Base-by-base conservation (phyloP, 2,329 filamentous ascomycete genomes). In the Aspergillus sergii region DNA sequence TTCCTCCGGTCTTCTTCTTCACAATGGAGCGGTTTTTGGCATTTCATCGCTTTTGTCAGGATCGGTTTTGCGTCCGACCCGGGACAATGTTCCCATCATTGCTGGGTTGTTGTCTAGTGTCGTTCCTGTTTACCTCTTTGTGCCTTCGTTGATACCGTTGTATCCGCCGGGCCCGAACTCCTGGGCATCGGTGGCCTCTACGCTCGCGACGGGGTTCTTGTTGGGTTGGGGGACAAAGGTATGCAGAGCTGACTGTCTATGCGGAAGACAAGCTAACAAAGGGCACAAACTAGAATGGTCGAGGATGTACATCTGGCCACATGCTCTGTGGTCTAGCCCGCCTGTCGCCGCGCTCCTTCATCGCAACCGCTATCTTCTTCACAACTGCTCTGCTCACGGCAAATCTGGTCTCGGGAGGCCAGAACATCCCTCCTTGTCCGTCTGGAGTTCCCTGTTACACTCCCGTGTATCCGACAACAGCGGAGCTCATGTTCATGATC, bases 151-250 rank as follows among this genome's bases (percentile, higher is more conserved):
- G 57, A 70, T 83, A 19, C 83, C 82, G 0, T 66, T 60, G 3
- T 84, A 83, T 69, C 78, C 81, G 46, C 60, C 72, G 12, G 65
- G 74, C 3, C 75, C 77, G 11, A 66, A 72, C 8, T 76, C 77
- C 4, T 73, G 73, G 68, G 69, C 70, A 23, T 73, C 76, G 30
- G 72, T 74, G n/a, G 65, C 79, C 8, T 72, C 76, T 45, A 82
- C 80, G 0, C 58, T 81, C 12, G 76, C 75, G 2, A 72, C 80
- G 10, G 83, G 83, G 0, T 72, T 79, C 16, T 59, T 85, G 41
- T 72, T 84, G 32, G 84, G 84, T 23, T 83, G 81, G 80, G 84
- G 84, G 19, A 85, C 84, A 19, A 85, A 84, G 76, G 83, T 84
- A 66, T 70, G 70, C 10, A 14, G 21, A 19, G 34, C 10, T n/a